Percentiles rank a stretch among this genome's conserved stretches.
These are phyloP conservation scores for Massospora cicadina DNA, from an alignment of 371 early-diverging fungal species.

Conservation along the genomic window DNA sequence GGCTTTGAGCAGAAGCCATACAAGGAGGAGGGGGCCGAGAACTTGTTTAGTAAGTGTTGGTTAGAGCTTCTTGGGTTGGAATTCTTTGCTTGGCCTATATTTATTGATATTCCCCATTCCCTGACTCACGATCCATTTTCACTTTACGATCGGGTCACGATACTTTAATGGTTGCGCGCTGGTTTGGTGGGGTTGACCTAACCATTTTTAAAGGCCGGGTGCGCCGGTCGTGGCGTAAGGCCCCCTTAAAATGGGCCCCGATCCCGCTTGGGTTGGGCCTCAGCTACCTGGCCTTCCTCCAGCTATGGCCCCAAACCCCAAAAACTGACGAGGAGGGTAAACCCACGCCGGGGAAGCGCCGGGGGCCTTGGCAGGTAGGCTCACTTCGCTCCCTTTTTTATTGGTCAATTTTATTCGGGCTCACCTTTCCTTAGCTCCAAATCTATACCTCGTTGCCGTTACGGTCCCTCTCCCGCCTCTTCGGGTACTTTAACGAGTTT, in stretches of 20 bases:
- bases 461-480: constrained; percentile 67
- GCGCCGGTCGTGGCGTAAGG: constrained; percentile 29
- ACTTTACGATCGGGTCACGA: no score
- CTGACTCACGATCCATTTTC: no score
- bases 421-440: constrained; percentile 36
- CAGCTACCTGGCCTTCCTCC: constrained; percentile 36
- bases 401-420: not conserved
- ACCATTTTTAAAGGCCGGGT: constrained; percentile 12
- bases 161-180: no score
- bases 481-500: constrained; percentile 66
- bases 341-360: constrained; percentile 19
- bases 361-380: constrained; percentile 71
- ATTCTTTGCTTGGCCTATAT: no score
- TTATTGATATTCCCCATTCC: no score
- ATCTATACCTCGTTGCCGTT: constrained; percentile 73
- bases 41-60: not conserved
- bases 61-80: no score
- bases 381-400: not conserved
- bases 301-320: constrained; percentile 37
- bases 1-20: not conserved
- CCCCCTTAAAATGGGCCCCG: constrained; percentile 45
- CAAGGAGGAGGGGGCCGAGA: not conserved
- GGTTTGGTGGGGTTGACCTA: no score
- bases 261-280: constrained; percentile 68
- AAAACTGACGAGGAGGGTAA: constrained; percentile 21